Evolutionary conservation across 139 green algal species (phyloP), one percentile per base, ranked within the genome.

Genomic region (Chlorella sorokiniana): DNA sequence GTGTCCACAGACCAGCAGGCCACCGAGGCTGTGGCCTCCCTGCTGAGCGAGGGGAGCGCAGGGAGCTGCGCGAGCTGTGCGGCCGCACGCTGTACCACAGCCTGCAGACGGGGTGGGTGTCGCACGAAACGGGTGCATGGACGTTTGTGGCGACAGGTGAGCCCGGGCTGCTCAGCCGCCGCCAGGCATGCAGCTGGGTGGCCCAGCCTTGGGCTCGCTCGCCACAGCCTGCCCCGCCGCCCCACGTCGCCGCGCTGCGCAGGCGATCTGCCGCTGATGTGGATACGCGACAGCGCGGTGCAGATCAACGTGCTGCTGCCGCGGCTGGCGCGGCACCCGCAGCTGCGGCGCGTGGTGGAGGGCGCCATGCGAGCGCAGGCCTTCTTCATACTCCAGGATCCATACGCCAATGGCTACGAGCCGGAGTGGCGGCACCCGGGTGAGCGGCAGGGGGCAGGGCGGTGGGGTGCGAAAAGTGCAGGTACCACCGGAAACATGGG

Each of bases 301-400:
- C 90, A 93, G 59, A 83, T 93, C 65, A 78, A 74, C 3, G 83
- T 86, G 9, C 91, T 93, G 70, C 52, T 93, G 38, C 88, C 88
- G 18, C 67, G 89, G 4, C 70, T 93, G 4, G 35, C 37, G 1
- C 54, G 51, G 44, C 83, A 83, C 10, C 90, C 88, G 0, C 76
- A 70, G 38, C 75, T 93, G 45, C 54, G 90, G 45, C 29, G 33
- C 5, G 48, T 85, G 0, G n/a, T 92, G 0, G 87, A 92, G 71
- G 87, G 87, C 52, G 59, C 83, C 40, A 85, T 87, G 23, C 40
- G 73, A 16, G 78, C 83, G 29, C 85, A 86, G 56, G 82, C 90
- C 27, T 93, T 86, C 76, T 93, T 84, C 82, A 92, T 93, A 54
- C 23, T 62, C 42, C 82, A 91, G 64, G 90, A 93, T 44, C 89